phyloP scores from a whole-genome alignment of 1,284 basidiomycete genomes.

The Leucoagaricus sp. region DNA sequence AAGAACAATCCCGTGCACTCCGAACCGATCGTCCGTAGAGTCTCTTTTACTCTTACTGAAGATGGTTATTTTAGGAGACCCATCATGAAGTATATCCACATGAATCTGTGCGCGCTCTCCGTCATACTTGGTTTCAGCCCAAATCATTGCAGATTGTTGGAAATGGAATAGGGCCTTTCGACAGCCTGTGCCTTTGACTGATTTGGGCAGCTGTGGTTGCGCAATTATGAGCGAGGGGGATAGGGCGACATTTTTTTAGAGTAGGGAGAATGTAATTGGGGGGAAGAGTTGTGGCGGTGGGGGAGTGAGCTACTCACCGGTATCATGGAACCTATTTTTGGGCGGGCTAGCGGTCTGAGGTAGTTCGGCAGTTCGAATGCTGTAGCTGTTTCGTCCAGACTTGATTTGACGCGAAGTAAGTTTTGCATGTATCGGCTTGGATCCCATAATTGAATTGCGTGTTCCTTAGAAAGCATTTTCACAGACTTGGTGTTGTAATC shows the following conservation, averaged over 20 bases:
- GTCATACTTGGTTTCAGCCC: slow-evolving; percentile 91
- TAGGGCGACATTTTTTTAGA: too few relatives aligned
- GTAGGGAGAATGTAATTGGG: not conserved
- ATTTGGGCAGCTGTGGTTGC: slow-evolving; percentile 86
- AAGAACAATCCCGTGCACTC: slow-evolving; percentile 66
- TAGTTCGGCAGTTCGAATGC: slow-evolving; percentile 43
- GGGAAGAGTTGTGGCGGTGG: not conserved
- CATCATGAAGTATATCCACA: slow-evolving; percentile 48
- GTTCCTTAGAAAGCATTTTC: slow-evolving; percentile 54
- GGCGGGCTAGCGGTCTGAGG: slow-evolving; percentile 40
- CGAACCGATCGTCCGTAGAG: slow-evolving; percentile 72
- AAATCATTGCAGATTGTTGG: slow-evolving; percentile 47
- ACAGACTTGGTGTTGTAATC: slow-evolving; percentile 58
- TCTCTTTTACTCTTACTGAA: slow-evolving; percentile 86
- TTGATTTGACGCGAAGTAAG: slow-evolving; percentile 55
- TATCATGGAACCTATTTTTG: slow-evolving; percentile 45
- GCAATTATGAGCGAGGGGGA: too few relatives aligned
- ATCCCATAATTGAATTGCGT: slow-evolving; percentile 78
- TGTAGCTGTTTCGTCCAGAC: slow-evolving; percentile 60
- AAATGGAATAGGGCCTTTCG: slow-evolving; percentile 57
- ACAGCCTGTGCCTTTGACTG: slow-evolving; percentile 66
- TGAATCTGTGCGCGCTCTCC: slow-evolving; percentile 91
- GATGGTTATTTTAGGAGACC: slow-evolving; percentile 59
- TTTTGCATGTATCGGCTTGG: slow-evolving; percentile 51
- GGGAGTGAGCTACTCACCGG: slow-evolving; percentile 41